Evolutionary conservation across 2,329 filamentous ascomycete species (phyloP).

Genomic region (Lizonia empirigonia): DNA sequence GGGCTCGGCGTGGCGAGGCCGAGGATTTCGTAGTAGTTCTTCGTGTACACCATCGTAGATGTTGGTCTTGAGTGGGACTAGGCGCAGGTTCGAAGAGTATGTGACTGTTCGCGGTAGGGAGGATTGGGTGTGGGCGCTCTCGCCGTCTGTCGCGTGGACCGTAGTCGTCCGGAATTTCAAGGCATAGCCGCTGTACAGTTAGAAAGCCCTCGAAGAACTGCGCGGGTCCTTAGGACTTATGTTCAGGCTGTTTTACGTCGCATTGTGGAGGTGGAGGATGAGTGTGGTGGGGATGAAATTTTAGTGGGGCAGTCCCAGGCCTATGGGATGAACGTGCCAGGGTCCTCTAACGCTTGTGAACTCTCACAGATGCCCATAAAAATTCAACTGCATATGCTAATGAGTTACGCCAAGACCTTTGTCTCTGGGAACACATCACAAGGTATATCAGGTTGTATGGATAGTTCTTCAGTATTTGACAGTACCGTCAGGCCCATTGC

Average conservation of each 20-base stretch:
- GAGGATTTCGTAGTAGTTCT: slow-evolving; percentile 41
- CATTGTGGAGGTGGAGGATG: slow-evolving; percentile 1
- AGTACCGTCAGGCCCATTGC: background rate
- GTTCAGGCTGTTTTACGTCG: background rate
- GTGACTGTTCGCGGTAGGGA: background rate
- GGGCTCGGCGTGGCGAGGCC: slow-evolving; percentile 22
- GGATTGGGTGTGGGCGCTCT: background rate
- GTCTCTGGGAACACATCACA: background rate
- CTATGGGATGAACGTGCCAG: slow-evolving; percentile 4
- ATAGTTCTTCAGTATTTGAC: background rate
- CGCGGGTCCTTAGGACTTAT: background rate
- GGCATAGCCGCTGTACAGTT: slow-evolving; percentile 1
- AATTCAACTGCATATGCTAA: background rate
- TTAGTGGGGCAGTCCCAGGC: slow-evolving; percentile 9
- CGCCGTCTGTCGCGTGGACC: slow-evolving; percentile 4
- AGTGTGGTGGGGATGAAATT: slow-evolving; percentile 5
- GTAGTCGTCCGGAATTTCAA: background rate
- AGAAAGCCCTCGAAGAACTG: background rate
- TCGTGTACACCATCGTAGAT: slow-evolving; percentile 30
- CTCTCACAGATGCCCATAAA: no score
- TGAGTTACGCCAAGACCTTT: background rate
- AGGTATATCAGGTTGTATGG: background rate
- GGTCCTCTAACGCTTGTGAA: background rate
- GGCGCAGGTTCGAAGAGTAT: background rate
- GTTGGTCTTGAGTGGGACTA: background rate